Evolutionary conservation across 2,329 filamentous ascomycete species (phyloP).

Genomic region (Pseudonectria foliicola): DNA sequence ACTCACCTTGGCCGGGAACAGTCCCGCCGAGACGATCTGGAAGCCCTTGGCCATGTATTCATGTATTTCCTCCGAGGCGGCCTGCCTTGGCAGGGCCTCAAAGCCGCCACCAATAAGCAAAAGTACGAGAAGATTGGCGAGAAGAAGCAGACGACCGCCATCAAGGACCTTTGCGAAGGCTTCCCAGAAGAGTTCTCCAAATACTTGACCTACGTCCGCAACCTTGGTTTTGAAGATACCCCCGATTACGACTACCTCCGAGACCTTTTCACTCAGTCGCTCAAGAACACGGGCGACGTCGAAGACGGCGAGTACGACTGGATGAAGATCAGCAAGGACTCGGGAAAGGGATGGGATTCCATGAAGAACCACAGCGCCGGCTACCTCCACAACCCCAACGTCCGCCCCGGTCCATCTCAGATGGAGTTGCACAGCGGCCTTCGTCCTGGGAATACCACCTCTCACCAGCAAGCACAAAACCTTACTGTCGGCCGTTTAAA

Average conservation of each 20-base stretch:
- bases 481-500: conserved; percentile 86
- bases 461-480: conserved; percentile 55
- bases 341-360: conserved; percentile 81
- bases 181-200: conserved; percentile 98
- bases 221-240: conserved; percentile 96
- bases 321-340: conserved; percentile 88
- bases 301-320: conserved; percentile 99
- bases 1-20: conserved; percentile 95
- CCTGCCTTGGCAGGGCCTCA: conserved; percentile 65
- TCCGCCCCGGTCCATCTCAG: conserved; percentile 71
- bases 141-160: conserved; percentile 97
- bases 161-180: conserved; percentile 94
- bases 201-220: conserved; percentile 94
- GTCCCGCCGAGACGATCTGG: conserved; percentile 89
- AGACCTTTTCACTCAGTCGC: conserved; percentile 89
- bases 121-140: conserved; percentile 99
- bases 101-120: conserved; percentile 77
- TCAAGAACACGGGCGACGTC: conserved; percentile 89
- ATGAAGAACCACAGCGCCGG: conserved; percentile 56
- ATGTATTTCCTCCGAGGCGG: conserved; percentile 69
- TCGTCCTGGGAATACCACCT: conserved; percentile 57
- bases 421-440: conserved; percentile 75
- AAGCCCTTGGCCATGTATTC: conserved; percentile 73
- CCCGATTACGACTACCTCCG: conserved; percentile 97
- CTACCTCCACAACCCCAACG: conserved; percentile 69